Base-by-base conservation (phyloP, 2,329 filamentous ascomycete genomes). In the Mariannaea elegans region DNA sequence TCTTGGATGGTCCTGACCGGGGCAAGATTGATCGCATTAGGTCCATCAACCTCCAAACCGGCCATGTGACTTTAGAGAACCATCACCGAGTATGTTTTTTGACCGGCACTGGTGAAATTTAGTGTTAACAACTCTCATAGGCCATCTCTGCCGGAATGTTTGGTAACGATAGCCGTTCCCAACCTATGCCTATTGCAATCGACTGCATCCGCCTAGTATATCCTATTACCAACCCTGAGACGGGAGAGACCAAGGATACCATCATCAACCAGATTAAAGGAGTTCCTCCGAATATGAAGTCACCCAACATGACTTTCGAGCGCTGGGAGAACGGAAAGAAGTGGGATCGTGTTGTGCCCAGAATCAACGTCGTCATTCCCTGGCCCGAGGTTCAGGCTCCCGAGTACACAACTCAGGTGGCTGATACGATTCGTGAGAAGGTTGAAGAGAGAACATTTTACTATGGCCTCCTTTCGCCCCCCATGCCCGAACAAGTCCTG, bases 21-120 rank as follows among this genome's bases (percentile, higher is more conserved):
- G 93, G 93, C 70, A 92, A 90, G 79, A 95, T 99, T 76, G 91
- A 92, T 49, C 79, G 80, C n/a, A 86, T 98, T 42, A 76, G 74
- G 60, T 75, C 80, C 1, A 80, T 96, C 44, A 78, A 87, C 65
- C 62, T 72, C 4, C 76, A 82, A 10, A 79, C 77, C 44, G 88
- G 87, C 61, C 83, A 84, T 62, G 80, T 92, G 44, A 81, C 77
- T n/a, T 77, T 94, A 41, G 81, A 87, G 62, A 85, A 83, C 21
- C 68, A 88, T 61, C 88, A 90, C 71, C 81, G 84, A 81, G 91
- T 93, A 81, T 70, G 84, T 72, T 34, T 52, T 21, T n/a, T 12
- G 3, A 2, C 7, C 38, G 4, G 16, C 32, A 24, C 19, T 2
- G 6, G 1, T 10, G 3, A n/a, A 19, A 0, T 14, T 3, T 24